Conservation (phyloP, 768 basidiomycete genomes). For the Russula griseocarnosa region DNA sequence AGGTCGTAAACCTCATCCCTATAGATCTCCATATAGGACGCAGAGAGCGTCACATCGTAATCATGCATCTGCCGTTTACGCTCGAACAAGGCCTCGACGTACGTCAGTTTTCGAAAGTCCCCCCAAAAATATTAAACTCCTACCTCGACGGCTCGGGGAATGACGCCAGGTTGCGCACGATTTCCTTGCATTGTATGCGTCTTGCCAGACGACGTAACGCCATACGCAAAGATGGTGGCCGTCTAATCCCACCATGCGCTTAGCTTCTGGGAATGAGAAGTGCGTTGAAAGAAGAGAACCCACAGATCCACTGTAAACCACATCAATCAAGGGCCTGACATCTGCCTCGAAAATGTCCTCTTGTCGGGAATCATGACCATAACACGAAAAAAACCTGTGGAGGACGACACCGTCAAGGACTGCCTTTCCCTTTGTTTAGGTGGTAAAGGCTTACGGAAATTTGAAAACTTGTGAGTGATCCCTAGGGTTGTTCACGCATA, state of each 20-base stretch:
- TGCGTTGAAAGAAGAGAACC: slow-evolving; percentile 32
- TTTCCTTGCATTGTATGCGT: slow-evolving; percentile 92
- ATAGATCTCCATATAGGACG: slow-evolving; percentile 89
- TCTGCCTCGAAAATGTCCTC: slow-evolving; percentile 74
- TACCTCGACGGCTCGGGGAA: slow-evolving; percentile 75
- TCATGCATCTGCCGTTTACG: slow-evolving; percentile 24
- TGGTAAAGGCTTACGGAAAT: slow-evolving; percentile 54
- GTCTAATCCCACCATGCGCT: slow-evolving; percentile 44
- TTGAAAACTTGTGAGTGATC: slow-evolving; percentile 68
- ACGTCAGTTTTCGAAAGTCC: neutral
- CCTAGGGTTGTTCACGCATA: slow-evolving; percentile 67
- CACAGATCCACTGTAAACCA: slow-evolving; percentile 73
- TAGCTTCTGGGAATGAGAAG: neutral
- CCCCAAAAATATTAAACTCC: slow-evolving; percentile 26
- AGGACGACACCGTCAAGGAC: neutral
- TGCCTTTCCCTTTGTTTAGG: neutral
- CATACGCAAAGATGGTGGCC: slow-evolving; percentile 86
- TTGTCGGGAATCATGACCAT: slow-evolving; percentile 65
- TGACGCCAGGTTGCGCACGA: slow-evolving; percentile 70
- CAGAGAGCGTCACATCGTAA: slow-evolving; percentile 45
- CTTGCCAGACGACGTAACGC: slow-evolving; percentile 88
- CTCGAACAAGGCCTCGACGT: slow-evolving; percentile 19
- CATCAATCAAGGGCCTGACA: slow-evolving; percentile 72
- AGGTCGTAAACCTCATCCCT: slow-evolving; percentile 90
- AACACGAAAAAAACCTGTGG: slow-evolving; percentile 67